A percentile compares a stretch with the other conserved stretches of the same genome.
Conservation (phyloP, 352 stramenopile species). For the Globisporangium uncinulatum region DNA sequence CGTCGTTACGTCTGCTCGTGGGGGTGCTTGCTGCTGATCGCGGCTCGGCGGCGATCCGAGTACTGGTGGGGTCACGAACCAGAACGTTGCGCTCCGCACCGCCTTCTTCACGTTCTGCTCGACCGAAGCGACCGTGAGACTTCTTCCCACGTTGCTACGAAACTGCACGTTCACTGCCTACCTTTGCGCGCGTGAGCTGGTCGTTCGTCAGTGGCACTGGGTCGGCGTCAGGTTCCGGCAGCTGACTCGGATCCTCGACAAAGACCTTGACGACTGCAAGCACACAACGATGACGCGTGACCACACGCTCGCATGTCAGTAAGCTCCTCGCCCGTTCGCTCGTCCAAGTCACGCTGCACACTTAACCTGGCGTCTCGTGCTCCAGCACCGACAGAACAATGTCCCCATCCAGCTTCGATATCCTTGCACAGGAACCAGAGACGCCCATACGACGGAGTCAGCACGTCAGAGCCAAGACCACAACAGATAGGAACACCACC, state of each 20-base stretch:
- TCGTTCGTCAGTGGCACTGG: slow-evolving; percentile 37
- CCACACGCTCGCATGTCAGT: no score
- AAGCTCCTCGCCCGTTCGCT: no score
- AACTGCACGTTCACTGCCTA: no score
- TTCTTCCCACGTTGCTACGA: no score
- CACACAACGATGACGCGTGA: no score
- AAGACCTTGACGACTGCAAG: slow-evolving; percentile 10
- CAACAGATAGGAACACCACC: background rate
- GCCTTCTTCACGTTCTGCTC: slow-evolving; percentile 42
- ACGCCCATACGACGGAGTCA: no score
- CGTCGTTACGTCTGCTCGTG: background rate
- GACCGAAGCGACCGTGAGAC: no score
- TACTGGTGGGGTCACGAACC: slow-evolving; percentile 35
- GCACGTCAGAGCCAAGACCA: background rate
- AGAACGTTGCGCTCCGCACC: slow-evolving; percentile 37
- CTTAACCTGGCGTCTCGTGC: slow-evolving; percentile 36
- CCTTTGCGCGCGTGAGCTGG: slow-evolving; percentile 29
- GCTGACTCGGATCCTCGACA: slow-evolving; percentile 17
- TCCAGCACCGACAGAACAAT: slow-evolving; percentile 57
- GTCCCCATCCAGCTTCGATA: slow-evolving; percentile 60
- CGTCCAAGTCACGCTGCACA: no score
- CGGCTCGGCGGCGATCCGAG: background rate
- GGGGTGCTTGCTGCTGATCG: background rate
- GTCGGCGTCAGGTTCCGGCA: slow-evolving; percentile 17
- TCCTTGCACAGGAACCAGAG: slow-evolving; percentile 22